Evolutionary conservation across 192 early-diverging fungal genomes (phyloP).

Genomic region (Backusella tuberculispora): DNA sequence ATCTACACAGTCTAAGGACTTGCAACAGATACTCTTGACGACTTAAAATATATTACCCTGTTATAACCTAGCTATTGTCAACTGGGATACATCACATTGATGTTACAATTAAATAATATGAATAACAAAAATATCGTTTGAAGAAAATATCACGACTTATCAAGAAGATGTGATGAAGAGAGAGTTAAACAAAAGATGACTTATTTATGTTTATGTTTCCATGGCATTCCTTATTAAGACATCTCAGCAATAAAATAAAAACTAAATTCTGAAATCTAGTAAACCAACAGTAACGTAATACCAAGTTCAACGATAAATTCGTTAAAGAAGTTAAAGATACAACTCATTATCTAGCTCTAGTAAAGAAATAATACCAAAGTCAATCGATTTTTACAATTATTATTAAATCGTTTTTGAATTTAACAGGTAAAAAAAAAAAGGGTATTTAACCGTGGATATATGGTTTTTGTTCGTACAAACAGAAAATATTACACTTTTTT

Average conservation of each 20-base stretch:
- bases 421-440: constrained; percentile 25
- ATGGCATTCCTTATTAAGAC: not conserved
- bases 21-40: not conserved
- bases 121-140: not conserved
- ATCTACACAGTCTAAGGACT: constrained; percentile 32
- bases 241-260: not conserved
- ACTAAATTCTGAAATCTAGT: not conserved
- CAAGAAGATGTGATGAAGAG: not conserved
- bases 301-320: not conserved
- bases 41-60: not conserved
- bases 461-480: not conserved
- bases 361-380: constrained; percentile 7
- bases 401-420: constrained; percentile 31
- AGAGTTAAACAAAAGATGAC: not conserved
- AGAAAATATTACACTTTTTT: no score
- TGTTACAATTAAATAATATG: not conserved
- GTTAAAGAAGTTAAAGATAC: constrained; percentile 25
- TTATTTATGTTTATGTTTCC: not conserved
- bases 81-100: constrained; percentile 24
- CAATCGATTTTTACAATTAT: constrained; percentile 26
- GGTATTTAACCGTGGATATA: not conserved
- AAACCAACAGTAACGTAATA: not conserved
- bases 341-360: constrained; percentile 24
- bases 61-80: constrained; percentile 24
- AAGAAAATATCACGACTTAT: not conserved